Evolutionary conservation across 2,329 filamentous ascomycete genomes (phyloP).

Genomic region (Aspergillus transmontanensis): DNA sequence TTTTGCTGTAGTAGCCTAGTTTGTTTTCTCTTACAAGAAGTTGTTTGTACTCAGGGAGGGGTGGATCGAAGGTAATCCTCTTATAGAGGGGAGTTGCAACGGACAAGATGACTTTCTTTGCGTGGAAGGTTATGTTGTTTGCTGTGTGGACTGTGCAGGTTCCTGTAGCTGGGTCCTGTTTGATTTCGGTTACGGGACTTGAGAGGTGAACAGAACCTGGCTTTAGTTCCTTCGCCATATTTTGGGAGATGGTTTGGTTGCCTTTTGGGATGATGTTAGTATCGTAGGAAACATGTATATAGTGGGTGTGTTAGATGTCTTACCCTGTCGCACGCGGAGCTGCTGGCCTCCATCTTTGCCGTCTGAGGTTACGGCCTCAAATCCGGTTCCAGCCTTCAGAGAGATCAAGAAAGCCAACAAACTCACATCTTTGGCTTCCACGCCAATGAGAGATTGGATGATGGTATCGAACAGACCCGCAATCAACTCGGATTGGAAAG

Average conservation of each 20-base stretch:
- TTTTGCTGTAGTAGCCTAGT: not conserved
- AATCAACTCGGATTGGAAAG: constrained; percentile 26
- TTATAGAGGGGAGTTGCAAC: constrained; percentile 51
- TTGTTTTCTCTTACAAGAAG: constrained; percentile 31
- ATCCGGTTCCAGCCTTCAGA: constrained; percentile 54
- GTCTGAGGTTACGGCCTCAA: constrained; percentile 56
- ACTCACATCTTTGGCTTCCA: constrained; percentile 52
- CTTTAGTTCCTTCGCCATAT: constrained; percentile 39
- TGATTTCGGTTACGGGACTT: constrained; percentile 15
- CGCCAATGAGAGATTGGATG: constrained; percentile 51
- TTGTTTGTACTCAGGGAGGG: constrained; percentile 46
- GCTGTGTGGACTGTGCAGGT: not conserved
- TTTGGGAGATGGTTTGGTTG: constrained; percentile 43
- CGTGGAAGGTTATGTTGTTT: constrained; percentile 1
- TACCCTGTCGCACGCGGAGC: constrained; percentile 52
- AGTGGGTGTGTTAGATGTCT: not conserved
- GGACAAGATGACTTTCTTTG: constrained; percentile 50
- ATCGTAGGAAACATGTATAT: not conserved
- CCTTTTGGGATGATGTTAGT: not conserved
- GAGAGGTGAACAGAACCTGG: constrained; percentile 27
- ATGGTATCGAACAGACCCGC: constrained; percentile 41
- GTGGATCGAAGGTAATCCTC: constrained; percentile 52
- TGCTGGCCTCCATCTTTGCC: constrained; percentile 56
- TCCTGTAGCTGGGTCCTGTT: not conserved
- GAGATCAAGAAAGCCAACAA: constrained; percentile 59